phyloP scores from a whole-genome alignment of 805 yeast species.

The Yarrowia sp. region DNA sequence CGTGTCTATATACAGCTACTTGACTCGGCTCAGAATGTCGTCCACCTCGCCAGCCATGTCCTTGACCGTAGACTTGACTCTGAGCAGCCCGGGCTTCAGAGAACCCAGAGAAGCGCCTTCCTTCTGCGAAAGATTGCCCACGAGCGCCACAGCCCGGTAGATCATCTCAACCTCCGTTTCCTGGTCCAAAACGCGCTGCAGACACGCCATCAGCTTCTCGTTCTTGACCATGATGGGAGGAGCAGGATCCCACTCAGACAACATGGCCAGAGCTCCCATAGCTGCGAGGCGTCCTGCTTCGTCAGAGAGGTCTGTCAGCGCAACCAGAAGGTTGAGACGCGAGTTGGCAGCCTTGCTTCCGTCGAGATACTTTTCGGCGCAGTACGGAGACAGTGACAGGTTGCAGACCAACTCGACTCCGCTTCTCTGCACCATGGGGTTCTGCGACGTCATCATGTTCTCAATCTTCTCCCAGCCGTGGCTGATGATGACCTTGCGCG shows the following conservation, averaged over 20 bases:
- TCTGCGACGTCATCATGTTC: conserved; percentile 46
- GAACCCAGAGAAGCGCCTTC: background rate
- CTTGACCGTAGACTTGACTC: background rate
- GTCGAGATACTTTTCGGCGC: conserved; percentile 42
- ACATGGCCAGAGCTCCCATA: conserved; percentile 43
- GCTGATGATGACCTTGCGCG: conserved; percentile 43
- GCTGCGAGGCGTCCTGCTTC: conserved; percentile 40
- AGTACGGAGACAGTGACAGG: conserved; percentile 44
- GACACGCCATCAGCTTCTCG: conserved; percentile 33
- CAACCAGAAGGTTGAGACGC: conserved; percentile 37
- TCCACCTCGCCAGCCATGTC: background rate
- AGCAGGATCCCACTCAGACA: conserved; percentile 40
- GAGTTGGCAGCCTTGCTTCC: conserved; percentile 34
- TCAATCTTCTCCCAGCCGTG: conserved; percentile 50
- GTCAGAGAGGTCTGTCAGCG: conserved; percentile 40
- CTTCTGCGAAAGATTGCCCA: conserved; percentile 30
- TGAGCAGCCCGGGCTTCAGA: background rate
- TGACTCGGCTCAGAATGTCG: background rate
- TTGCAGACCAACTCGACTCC: conserved; percentile 65
- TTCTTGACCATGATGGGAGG: conserved; percentile 37
- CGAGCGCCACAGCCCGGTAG: conserved; percentile 36
- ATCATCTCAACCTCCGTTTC: conserved; percentile 35
- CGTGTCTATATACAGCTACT: background rate
- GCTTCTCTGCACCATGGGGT: conserved; percentile 54
- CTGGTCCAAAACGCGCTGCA: conserved; percentile 32